Evolutionary conservation across 208 protist species (phyloP), one percentile per base, ranked within the genome.

Genomic region (Sergeia podlipaevii): DNA sequence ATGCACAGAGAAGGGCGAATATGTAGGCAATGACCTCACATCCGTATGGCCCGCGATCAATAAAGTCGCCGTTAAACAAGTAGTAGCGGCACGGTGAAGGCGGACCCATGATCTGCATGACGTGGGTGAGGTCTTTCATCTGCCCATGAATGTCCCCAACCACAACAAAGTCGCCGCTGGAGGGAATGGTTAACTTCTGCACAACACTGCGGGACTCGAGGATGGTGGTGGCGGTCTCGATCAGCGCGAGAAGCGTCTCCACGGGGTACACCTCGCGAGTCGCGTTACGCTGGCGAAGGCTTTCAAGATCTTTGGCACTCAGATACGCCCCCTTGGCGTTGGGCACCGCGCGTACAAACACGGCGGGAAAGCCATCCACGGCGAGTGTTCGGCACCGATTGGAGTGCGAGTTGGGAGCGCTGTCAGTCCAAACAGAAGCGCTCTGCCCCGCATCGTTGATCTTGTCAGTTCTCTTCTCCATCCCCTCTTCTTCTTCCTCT

Each of bases 31-130:
- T 65, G 17, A 88, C 74, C 78, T 99, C 98, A 29, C 99, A 82
- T 10, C 81, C 92, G 56, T 99, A 97, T 43, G 97, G 88, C 18
- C 98, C 98, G 66, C 98, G 92, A 68, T 99, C 98, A 28, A 99
- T 97, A 70, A 99, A 99, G 65, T 99, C 98, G 27, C 98, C 98
- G 26, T 99, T 92, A 75, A 99, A 99, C 13, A 99, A 72, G 49
- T 82, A 98, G 65, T 62, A 81, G 6, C 78, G 74, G 13, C 67
- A 58, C 8, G 72, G 65, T 4, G 57, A 69, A n/a, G 85, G 80
- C 33, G 41, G 34, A 10, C 85, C 85, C 55, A 70, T 77, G 32
- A 85, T 45, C 36, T 56, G 45, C 27, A 95, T 50, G 23, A 90
- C 64, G 53, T 91, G 72, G 42, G 78, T 46, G 5, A 96, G 48